A percentile compares a stretch with the other conserved stretches of the same genome.
Evolutionary conservation across 2,329 filamentous ascomycete genomes (phyloP).

Genomic region (Alternaria viburni): DNA sequence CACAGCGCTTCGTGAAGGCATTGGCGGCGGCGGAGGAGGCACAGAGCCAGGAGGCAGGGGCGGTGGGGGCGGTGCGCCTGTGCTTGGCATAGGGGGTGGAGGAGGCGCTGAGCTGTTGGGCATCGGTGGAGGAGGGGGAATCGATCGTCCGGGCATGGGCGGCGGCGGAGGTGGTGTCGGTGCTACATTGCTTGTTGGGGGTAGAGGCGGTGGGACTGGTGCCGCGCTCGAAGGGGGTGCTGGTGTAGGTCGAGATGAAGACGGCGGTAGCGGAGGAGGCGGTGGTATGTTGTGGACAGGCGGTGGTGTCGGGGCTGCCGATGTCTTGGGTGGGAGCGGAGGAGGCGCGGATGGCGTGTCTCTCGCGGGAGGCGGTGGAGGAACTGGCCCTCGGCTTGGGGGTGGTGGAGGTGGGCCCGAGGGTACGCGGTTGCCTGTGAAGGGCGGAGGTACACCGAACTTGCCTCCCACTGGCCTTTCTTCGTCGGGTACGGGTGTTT

Average conservation of each 20-base stretch:
- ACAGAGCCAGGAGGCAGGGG: slow-evolving; percentile 37
- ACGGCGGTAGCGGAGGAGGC: slow-evolving; percentile 32
- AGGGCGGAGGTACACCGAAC: slow-evolving; percentile 82
- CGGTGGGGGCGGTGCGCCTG: slow-evolving; percentile 26
- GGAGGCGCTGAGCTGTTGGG: slow-evolving; percentile 16
- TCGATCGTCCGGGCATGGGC: background rate
- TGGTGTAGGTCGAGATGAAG: slow-evolving; percentile 37
- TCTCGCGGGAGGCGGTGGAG: slow-evolving; percentile 58
- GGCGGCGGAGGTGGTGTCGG: slow-evolving; percentile 31
- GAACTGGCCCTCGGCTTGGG: slow-evolving; percentile 72
- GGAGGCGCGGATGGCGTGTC: slow-evolving; percentile 49
- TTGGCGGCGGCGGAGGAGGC: slow-evolving; percentile 54
- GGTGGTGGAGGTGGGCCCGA: slow-evolving; percentile 77
- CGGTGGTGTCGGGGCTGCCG: slow-evolving; percentile 63
- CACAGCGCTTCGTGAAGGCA: slow-evolving; percentile 32
- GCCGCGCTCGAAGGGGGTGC: slow-evolving; percentile 31
- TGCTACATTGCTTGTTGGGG: slow-evolving; percentile 32
- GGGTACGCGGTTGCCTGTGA: slow-evolving; percentile 66
- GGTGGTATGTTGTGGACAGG: slow-evolving; percentile 55
- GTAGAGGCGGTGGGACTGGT: slow-evolving; percentile 39
- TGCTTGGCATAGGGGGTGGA: slow-evolving; percentile 31
- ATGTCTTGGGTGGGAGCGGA: slow-evolving; percentile 44
- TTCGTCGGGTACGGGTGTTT: slow-evolving; percentile 67
- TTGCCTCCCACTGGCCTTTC: slow-evolving; percentile 61
- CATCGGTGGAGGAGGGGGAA: slow-evolving; percentile 1